Conservation (phyloP, 768 basidiomycete genomes). For the Amanita thiersii region DNA sequence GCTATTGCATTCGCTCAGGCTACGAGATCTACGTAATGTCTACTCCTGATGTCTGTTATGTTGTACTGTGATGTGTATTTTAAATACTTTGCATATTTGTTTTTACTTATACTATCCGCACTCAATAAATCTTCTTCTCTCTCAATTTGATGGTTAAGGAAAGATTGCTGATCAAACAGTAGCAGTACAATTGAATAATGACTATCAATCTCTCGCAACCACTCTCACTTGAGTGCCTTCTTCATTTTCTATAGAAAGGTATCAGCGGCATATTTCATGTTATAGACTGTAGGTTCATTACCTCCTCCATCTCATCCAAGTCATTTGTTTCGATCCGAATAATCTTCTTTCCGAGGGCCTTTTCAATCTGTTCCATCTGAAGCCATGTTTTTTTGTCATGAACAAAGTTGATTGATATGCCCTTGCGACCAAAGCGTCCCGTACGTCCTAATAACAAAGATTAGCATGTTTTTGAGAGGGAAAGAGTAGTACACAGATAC, state of each 20-base stretch:
- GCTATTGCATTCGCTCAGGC: slow-evolving; percentile 88
- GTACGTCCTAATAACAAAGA: slow-evolving; percentile 65
- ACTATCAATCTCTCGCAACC: no score
- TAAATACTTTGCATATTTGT: no score
- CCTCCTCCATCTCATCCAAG: slow-evolving; percentile 92
- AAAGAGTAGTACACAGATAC: slow-evolving; percentile 32
- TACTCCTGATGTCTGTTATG: slow-evolving; percentile 5
- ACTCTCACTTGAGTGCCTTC: slow-evolving; percentile 55
- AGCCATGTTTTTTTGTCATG: slow-evolving; percentile 82
- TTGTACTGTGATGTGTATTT: slow-evolving; percentile 1
- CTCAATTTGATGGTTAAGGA: not conserved
- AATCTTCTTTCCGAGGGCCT: slow-evolving; percentile 69
- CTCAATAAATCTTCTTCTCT: slow-evolving; percentile 1
- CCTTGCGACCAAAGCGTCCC: slow-evolving; percentile 95
- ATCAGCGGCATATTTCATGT: not conserved
- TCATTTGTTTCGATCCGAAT: slow-evolving; percentile 83
- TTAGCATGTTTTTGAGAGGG: not conserved
- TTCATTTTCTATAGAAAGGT: slow-evolving; percentile 60
- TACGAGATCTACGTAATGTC: slow-evolving; percentile 23
- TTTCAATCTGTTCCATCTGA: slow-evolving; percentile 88
- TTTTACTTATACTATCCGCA: no score
- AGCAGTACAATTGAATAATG: not conserved
- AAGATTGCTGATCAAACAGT: not conserved
- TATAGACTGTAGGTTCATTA: slow-evolving; percentile 24
- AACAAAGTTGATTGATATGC: slow-evolving; percentile 96